These are phyloP conservation scores for Monosporascus sp. DNA, from an alignment of 2,329 filamentous ascomycete genomes.

Conservation along the genomic window DNA sequence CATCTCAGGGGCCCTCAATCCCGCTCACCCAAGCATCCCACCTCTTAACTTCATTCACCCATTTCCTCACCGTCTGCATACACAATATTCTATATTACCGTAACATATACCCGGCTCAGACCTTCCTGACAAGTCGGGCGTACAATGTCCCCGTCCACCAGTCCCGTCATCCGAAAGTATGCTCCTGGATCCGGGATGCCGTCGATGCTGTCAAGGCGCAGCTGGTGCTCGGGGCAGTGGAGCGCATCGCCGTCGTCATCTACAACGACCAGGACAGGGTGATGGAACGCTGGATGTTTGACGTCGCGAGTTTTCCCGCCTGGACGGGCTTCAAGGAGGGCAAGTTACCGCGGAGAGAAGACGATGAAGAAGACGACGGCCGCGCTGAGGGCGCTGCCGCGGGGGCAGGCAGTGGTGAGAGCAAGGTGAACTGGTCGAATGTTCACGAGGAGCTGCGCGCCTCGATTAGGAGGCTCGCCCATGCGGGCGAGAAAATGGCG, in stretches of 20 bases:
- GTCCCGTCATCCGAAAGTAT: constrained; percentile 79
- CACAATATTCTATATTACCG: constrained; percentile 86
- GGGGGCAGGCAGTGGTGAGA: neutral
- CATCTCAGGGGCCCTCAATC: constrained; percentile 18
- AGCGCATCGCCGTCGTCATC: constrained; percentile 43
- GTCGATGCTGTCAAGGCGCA: constrained; percentile 66
- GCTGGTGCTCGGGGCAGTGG: constrained; percentile 51
- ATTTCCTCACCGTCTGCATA: constrained; percentile 75
- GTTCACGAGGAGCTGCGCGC: constrained; percentile 69
- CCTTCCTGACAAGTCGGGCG: constrained; percentile 73
- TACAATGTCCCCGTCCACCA: constrained; percentile 83
- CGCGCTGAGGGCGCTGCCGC: constrained; percentile 1
- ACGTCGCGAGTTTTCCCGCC: constrained; percentile 46
- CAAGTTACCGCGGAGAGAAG: constrained; percentile 14
- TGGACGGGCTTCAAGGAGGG: constrained; percentile 32
- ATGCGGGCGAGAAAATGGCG: constrained; percentile 51
- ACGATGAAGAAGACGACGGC: constrained; percentile 16
- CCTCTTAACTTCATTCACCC: constrained; percentile 65
- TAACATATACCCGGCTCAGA: constrained; percentile 67
- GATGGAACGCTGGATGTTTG: constrained; percentile 59
- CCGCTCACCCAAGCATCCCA: constrained; percentile 39
- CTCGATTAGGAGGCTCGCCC: constrained; percentile 56
- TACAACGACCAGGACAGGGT: constrained; percentile 33
- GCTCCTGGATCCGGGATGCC: constrained; percentile 79
- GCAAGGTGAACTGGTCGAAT: constrained; percentile 48